Evolutionary conservation across 371 early-diverging fungal species (phyloP).

Genomic region (Rhizopus delemar): DNA sequence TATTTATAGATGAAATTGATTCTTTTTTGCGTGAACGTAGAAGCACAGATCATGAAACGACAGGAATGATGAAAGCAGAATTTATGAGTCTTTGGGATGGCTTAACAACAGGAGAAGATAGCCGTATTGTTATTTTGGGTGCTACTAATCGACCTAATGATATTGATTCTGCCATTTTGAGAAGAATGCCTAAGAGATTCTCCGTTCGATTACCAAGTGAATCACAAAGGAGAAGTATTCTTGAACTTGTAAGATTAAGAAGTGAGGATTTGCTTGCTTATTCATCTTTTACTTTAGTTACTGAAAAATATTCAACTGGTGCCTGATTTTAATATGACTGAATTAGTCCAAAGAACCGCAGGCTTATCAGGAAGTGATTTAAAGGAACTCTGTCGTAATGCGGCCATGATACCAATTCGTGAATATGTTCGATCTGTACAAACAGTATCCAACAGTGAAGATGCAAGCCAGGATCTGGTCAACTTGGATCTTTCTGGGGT

Average conservation of each 20-base stretch:
- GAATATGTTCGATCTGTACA: constrained; percentile 75
- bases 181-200: constrained; percentile 90
- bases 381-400: constrained; percentile 95
- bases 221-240: constrained; percentile 87
- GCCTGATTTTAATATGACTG: constrained; percentile 68
- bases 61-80: constrained; percentile 97
- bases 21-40: constrained; percentile 92
- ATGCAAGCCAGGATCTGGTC: constrained; percentile 38
- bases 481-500: constrained; percentile 36
- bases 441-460: constrained; percentile 26
- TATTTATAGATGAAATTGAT: constrained; percentile 98
- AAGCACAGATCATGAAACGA: constrained; percentile 90
- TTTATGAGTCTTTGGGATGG: constrained; percentile 99
- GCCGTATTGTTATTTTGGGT: constrained; percentile 78
- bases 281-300: constrained; percentile 53
- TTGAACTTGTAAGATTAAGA: constrained; percentile 67
- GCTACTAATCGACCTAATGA: constrained; percentile 97
- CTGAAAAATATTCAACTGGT: constrained; percentile 70
- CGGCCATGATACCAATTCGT: constrained; percentile 93
- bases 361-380: constrained; percentile 94
- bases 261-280: not conserved
- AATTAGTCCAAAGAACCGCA: constrained; percentile 77
- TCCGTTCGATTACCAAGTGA: constrained; percentile 87
- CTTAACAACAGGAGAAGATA: constrained; percentile 77
- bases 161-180: constrained; percentile 92